Evolutionary conservation across 164 flowering plant genomes (phyloP).

Genomic region (Nelumbo lutea): DNA sequence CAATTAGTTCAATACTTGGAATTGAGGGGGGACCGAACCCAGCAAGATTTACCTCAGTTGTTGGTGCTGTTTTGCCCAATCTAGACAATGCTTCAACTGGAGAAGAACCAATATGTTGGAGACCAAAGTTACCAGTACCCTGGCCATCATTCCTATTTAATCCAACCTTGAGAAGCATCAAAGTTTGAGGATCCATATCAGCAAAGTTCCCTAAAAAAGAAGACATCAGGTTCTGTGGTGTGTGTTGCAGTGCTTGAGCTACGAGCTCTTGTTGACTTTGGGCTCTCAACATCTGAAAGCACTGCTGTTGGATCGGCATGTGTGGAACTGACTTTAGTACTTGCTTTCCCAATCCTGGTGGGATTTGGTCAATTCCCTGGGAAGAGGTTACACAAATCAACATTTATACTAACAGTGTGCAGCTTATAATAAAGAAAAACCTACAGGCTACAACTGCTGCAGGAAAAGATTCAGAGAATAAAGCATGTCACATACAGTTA

Average conservation of each 20-base stretch:
- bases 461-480: not conserved
- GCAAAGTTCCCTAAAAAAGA: not conserved
- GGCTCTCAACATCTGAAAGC: not conserved
- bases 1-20: too few relatives aligned
- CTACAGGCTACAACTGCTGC: not conserved
- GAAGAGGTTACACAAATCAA: not conserved
- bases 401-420: not conserved
- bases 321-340: not conserved
- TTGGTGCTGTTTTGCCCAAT: not conserved
- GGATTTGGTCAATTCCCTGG: slow-evolving; percentile 3
- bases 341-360: not conserved
- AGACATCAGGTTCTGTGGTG: not conserved
- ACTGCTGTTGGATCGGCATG: not conserved
- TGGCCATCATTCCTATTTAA: not conserved
- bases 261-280: not conserved
- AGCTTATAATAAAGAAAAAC: not conserved
- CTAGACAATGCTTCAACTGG: not conserved
- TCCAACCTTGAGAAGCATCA: not conserved
- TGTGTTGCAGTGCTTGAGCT: not conserved
- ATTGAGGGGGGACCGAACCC: too few relatives aligned
- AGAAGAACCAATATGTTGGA: not conserved
- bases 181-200: not conserved
- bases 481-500: not conserved
- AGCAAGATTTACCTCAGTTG: not conserved
- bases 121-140: not conserved